Evolutionary conservation across 2,329 filamentous ascomycete genomes (phyloP).

Genomic region (Neoascochyta sp.): DNA sequence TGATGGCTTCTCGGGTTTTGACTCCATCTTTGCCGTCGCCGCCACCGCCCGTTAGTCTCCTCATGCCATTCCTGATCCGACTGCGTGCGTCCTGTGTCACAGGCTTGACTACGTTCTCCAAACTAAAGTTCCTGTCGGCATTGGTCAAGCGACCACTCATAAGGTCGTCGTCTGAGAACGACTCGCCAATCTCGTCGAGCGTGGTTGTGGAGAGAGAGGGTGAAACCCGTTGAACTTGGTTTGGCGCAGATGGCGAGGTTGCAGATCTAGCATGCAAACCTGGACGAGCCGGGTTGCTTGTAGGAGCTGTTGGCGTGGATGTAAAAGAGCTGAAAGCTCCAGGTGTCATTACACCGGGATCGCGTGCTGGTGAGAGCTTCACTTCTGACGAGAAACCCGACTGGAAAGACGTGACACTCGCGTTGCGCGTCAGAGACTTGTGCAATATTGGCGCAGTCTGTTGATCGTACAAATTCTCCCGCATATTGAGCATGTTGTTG

Average conservation of each 20-base stretch:
- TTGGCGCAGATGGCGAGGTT: conserved; percentile 66
- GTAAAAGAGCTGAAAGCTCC: conserved; percentile 50
- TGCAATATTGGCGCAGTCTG: conserved; percentile 87
- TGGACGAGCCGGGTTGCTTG: conserved; percentile 48
- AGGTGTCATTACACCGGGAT: conserved; percentile 53
- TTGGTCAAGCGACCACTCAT: conserved; percentile 45
- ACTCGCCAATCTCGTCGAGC: conserved; percentile 71
- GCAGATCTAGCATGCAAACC: conserved; percentile 76
- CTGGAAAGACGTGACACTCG: conserved; percentile 73
- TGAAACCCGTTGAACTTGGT: conserved; percentile 43
- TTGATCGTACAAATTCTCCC: conserved; percentile 84
- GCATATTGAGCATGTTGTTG: conserved; percentile 44
- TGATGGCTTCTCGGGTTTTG: conserved; percentile 37
- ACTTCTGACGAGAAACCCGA: conserved; percentile 74
- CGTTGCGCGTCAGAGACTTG: conserved; percentile 70
- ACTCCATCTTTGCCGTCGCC: conserved; percentile 41
- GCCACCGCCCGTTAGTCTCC: conserved; percentile 58
- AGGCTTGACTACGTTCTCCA: conserved; percentile 56
- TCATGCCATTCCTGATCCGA: conserved; percentile 53
- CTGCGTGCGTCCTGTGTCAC: conserved; percentile 52
- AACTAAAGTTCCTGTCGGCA: conserved; percentile 25
- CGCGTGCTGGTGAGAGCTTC: conserved; percentile 55
- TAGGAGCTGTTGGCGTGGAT: conserved; percentile 20
- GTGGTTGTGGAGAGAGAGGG: conserved; percentile 60
- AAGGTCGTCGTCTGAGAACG: conserved; percentile 73